A percentile compares a stretch with the other conserved stretches of the same genome.
These are phyloP conservation scores for Microstegium vimineum DNA, from an alignment of 176 grass and related monocot genomes.

Conservation along the genomic window DNA sequence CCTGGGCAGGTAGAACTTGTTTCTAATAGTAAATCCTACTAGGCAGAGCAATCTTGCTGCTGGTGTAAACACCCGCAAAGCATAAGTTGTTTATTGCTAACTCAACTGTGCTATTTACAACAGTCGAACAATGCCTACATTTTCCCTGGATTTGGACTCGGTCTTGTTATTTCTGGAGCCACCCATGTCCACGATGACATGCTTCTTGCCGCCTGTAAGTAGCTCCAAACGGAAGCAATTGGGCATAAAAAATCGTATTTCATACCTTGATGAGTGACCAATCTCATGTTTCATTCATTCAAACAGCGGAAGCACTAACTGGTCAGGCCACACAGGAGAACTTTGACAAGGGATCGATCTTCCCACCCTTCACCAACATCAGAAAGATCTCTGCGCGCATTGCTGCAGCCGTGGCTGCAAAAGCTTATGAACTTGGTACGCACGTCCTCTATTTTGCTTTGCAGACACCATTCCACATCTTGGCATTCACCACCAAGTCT, in stretches of 20 bases:
- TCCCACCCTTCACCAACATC: slow-evolving; percentile 81
- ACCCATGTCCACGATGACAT: slow-evolving; percentile 86
- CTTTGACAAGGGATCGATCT: slow-evolving; percentile 75
- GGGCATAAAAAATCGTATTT: neutral
- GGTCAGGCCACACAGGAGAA: slow-evolving; percentile 72
- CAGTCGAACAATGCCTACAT: slow-evolving; percentile 98
- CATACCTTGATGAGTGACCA: neutral
- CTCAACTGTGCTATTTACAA: neutral
- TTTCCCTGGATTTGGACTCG: slow-evolving; percentile 96
- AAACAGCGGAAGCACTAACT: slow-evolving; percentile 84
- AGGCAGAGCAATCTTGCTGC: neutral
- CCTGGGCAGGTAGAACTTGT: slow-evolving; percentile 75
- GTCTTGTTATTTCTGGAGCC: slow-evolving; percentile 83
- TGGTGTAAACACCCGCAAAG: neutral
- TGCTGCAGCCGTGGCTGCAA: slow-evolving; percentile 79
- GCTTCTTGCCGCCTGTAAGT: slow-evolving; percentile 98
- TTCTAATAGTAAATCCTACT: neutral
- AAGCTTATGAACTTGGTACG: slow-evolving; percentile 90
- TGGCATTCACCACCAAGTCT: neutral
- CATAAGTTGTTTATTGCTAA: slow-evolving; percentile 13
- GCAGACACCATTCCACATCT: neutral
- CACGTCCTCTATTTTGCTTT: neutral
- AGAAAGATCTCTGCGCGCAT: slow-evolving; percentile 91
- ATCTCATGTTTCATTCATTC: neutral
- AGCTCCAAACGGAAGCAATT: neutral